These are phyloP conservation scores for Globisporangium sylvaticum DNA, from an alignment of 352 stramenopile species.

Conservation along the genomic window DNA sequence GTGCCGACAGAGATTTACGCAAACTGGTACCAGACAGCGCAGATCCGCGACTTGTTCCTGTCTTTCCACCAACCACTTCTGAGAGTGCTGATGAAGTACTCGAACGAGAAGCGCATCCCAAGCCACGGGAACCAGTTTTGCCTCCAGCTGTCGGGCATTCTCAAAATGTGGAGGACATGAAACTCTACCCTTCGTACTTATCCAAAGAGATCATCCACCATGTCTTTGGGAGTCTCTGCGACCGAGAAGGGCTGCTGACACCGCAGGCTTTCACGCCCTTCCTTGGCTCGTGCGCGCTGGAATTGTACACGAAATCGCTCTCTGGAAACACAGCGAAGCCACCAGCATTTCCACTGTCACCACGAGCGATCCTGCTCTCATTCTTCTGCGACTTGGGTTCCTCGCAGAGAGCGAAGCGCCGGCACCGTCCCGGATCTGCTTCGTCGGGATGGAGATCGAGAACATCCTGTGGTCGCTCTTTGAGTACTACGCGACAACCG, in stretches of 20 bases:
- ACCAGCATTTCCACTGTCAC: slow-evolving; percentile 38
- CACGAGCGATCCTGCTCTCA: slow-evolving; percentile 58
- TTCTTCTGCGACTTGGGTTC: slow-evolving; percentile 65
- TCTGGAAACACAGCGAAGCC: background rate
- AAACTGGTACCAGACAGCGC: slow-evolving; percentile 48
- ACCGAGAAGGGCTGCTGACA: slow-evolving; percentile 32
- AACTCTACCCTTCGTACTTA: slow-evolving; percentile 51
- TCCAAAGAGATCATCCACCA: slow-evolving; percentile 41
- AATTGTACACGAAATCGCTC: slow-evolving; percentile 42
- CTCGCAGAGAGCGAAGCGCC: slow-evolving; percentile 43
- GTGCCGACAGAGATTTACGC: slow-evolving; percentile 23
- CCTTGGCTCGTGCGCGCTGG: slow-evolving; percentile 54
- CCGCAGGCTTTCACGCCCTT: slow-evolving; percentile 50
- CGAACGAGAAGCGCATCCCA: slow-evolving; percentile 34
- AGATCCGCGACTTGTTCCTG: slow-evolving; percentile 63
- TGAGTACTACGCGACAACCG: slow-evolving; percentile 59
- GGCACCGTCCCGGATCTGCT: slow-evolving; percentile 34
- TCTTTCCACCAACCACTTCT: slow-evolving; percentile 48
- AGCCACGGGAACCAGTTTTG: slow-evolving; percentile 47
- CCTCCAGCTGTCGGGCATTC: slow-evolving; percentile 30
- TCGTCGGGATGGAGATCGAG: slow-evolving; percentile 67
- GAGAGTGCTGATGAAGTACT: slow-evolving; percentile 53
- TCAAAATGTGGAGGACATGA: slow-evolving; percentile 62
- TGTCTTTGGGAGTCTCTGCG: slow-evolving; percentile 40
- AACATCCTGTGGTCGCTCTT: slow-evolving; percentile 76